Evolutionary conservation across 208 protist genomes (phyloP).

Genomic region (Porcisia deanei): DNA sequence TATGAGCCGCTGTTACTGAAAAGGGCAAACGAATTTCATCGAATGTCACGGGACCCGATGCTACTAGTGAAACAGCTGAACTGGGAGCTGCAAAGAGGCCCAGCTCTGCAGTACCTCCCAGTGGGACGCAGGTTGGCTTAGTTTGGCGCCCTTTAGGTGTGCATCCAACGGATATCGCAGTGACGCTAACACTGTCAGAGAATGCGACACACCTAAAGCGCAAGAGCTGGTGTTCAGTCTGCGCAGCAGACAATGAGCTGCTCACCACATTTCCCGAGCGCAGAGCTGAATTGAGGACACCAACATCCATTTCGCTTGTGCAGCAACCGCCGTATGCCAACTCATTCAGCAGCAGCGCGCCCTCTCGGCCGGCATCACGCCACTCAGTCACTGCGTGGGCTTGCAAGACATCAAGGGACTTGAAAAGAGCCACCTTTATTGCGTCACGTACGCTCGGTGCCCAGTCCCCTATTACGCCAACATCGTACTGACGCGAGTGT

Average conservation of each 20-base stretch:
- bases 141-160: not conserved
- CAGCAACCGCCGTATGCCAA: slow-evolving; percentile 1
- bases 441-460: slow-evolving; percentile 31
- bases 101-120: not conserved
- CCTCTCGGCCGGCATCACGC: slow-evolving; percentile 26
- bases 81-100: not conserved
- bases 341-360: slow-evolving; percentile 33
- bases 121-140: not conserved
- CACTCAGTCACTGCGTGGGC: slow-evolving; percentile 28
- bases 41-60: not conserved
- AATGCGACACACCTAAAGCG: slow-evolving; percentile 1
- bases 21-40: slow-evolving; percentile 6
- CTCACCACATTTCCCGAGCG: too few species aligned
- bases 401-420: slow-evolving; percentile 34
- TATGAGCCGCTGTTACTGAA: not conserved
- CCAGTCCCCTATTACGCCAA: slow-evolving; percentile 37
- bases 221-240: not conserved
- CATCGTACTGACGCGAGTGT: slow-evolving; percentile 8
- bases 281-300: slow-evolving; percentile 6
- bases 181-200: not conserved
- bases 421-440: slow-evolving; percentile 37
- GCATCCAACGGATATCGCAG: not conserved
- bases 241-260: not conserved
- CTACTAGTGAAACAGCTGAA: not conserved
- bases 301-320: slow-evolving; percentile 11